phyloP scores from a whole-genome alignment of 1,284 basidiomycete species.

The Sanghuangporus baumii region DNA sequence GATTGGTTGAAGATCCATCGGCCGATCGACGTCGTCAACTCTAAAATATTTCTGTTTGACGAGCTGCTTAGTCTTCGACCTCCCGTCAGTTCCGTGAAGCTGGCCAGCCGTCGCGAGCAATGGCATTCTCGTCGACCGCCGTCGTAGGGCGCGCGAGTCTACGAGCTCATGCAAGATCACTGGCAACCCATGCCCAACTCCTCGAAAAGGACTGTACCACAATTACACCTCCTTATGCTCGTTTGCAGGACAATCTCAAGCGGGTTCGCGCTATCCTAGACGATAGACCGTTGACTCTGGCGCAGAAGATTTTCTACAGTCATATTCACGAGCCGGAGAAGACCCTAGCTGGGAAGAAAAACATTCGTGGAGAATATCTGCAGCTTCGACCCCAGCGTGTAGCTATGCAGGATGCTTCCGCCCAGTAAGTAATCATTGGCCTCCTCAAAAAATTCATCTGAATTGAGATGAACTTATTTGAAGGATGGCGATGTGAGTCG shows the following conservation, averaged over 20 bases:
- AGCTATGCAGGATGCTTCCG: conserved; percentile 99
- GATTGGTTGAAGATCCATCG: conserved; percentile 11
- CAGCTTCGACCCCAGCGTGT: conserved; percentile 91
- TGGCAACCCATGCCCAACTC: conserved; percentile 51
- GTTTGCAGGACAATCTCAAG: conserved; percentile 71
- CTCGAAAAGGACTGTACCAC: conserved; percentile 67
- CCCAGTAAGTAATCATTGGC: conserved; percentile 60
- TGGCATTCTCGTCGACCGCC: conserved; percentile 12
- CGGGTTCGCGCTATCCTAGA: conserved; percentile 68
- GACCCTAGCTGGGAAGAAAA: conserved; percentile 60
- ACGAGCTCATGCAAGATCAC: conserved; percentile 23
- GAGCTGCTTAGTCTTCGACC: not conserved
- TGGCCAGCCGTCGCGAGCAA: not conserved
- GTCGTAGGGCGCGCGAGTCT: conserved; percentile 8
- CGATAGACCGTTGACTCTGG: conserved; percentile 76
- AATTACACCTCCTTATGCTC: conserved; percentile 86
- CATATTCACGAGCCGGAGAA: conserved; percentile 83
- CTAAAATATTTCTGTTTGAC: not conserved
- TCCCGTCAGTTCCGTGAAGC: not conserved
- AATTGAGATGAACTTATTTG: not conserved
- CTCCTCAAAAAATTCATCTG: not conserved
- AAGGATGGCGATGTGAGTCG: conserved; percentile 73
- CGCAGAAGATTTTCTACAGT: conserved; percentile 97
- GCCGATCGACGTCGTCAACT: not conserved
- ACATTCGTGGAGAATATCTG: conserved; percentile 85